Base-by-base conservation (phyloP, 2,329 filamentous ascomycete genomes). In the Tolypocladium guangdongense region DNA sequence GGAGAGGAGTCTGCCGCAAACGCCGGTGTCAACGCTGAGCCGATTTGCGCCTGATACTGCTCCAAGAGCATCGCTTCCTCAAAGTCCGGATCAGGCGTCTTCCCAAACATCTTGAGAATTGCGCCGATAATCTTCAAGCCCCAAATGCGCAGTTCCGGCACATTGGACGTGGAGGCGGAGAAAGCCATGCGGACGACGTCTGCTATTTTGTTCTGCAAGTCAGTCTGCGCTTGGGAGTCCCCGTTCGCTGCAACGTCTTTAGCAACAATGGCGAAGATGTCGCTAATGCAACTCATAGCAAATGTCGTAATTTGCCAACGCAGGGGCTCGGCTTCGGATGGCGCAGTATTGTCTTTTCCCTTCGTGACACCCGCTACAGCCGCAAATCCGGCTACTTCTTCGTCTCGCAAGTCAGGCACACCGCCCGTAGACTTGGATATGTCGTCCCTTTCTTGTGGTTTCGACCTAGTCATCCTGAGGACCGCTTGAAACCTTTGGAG, bases 21-120 rank as follows among this genome's bases (percentile, higher is more conserved):
- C 0, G 93, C 95, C 4, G 93, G 93, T 0, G 95, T 99, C 56
- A 99, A 77, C 0, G 93, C 93, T 20, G 93, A 97, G 63, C 91
- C 91, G 65, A 99, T 99, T 66, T 99, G 93, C 6, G 93, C 93
- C 70, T 99, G 95, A 64, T 99, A 99, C 69, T 99, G 93, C 68
- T 99, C 95, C 4, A 99, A 78, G 18, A 99, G 78, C 71, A 95
- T 95, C 0, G 88, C 93, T 70, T 99, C 93, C n/a, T 92, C 83
- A 65, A 99, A 99, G 66, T 99, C 93, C 0, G 93, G 95, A 70
- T 99, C 93, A 2, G 92, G 88, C 1, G 88, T 90, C 65, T 90
- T 92, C 52, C 93, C 93, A 72, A 99, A 99, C 77, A 96, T 90
- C 75, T 91, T 95, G 50, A 99, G 75, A 11, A 97, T 83, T 54